These are phyloP conservation scores for Tulasnella sp. DNA, from an alignment of 768 basidiomycete genomes.

Conservation along the genomic window DNA sequence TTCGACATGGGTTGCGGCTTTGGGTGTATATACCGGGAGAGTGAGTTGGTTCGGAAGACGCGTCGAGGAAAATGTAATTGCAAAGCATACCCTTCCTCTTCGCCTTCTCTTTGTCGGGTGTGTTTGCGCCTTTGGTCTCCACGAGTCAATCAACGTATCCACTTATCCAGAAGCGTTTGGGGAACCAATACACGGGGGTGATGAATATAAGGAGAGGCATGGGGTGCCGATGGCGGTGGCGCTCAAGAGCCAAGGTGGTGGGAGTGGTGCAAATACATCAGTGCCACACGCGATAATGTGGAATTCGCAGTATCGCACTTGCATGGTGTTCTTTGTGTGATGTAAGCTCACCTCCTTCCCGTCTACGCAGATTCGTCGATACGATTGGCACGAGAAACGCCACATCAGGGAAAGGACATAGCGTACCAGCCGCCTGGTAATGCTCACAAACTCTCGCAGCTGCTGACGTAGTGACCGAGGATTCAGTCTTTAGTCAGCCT, in stretches of 20 bases:
- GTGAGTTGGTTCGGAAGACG: not conserved
- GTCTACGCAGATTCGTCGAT: not conserved
- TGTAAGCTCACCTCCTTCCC: conserved; percentile 10
- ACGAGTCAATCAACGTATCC: not conserved
- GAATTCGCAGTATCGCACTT: too few relatives aligned
- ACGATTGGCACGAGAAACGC: not conserved
- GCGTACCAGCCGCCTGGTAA: not conserved
- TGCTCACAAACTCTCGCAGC: conserved; percentile 6
- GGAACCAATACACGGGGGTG: too few relatives aligned
- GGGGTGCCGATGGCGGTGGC: too few relatives aligned
- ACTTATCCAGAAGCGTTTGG: not conserved
- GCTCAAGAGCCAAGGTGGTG: too few relatives aligned
- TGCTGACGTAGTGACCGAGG: not conserved
- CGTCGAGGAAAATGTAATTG: too few relatives aligned
- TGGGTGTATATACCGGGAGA: not conserved
- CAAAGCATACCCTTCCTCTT: not conserved
- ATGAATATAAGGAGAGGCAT: too few relatives aligned
- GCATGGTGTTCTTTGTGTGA: too few relatives aligned
- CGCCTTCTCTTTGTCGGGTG: conserved; percentile 4
- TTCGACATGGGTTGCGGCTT: not conserved
- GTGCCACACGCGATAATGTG: too few relatives aligned
- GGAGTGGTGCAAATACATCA: too few relatives aligned
- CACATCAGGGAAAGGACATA: not conserved
- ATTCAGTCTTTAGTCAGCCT: not conserved
- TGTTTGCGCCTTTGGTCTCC: conserved; percentile 12